phyloP scores from a whole-genome alignment of 2,329 filamentous ascomycete species.

The Talaromyces sp. region DNA sequence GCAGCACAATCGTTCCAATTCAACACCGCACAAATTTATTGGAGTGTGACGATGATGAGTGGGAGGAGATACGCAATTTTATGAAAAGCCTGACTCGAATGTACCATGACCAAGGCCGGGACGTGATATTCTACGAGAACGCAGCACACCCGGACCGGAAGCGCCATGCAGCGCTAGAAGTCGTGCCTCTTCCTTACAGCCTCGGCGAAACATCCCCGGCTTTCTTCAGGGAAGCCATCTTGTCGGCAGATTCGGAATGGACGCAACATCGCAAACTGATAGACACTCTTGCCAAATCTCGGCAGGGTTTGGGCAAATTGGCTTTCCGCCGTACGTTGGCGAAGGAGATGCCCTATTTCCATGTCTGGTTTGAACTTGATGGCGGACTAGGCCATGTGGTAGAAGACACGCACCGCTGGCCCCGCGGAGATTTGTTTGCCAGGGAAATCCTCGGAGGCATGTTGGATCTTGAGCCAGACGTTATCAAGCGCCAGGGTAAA shows the following conservation, averaged over 20 bases:
- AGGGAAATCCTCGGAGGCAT: constrained; percentile 89
- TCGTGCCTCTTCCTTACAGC: constrained; percentile 80
- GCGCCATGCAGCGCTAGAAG: constrained; percentile 78
- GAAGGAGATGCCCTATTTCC: constrained; percentile 98
- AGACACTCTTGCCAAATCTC: constrained; percentile 62
- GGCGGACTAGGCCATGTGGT: constrained; percentile 90
- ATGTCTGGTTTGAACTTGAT: constrained; percentile 91
- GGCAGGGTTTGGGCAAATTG: constrained; percentile 63
- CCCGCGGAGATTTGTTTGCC: constrained; percentile 85
- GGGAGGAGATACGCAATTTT: constrained; percentile 98
- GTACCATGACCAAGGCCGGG: constrained; percentile 88
- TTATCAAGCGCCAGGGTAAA: constrained; percentile 83
- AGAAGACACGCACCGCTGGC: constrained; percentile 81
- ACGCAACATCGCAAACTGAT: constrained; percentile 92
- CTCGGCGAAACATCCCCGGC: constrained; percentile 88
- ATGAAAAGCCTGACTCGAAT: constrained; percentile 94
- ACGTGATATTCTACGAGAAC: constrained; percentile 97
- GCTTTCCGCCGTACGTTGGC: constrained; percentile 79
- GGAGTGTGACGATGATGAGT: constrained; percentile 98
- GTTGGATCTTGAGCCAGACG: constrained; percentile 72
- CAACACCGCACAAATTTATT: constrained; percentile 83
- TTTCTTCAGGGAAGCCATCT: constrained; percentile 92
- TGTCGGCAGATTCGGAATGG: constrained; percentile 87
- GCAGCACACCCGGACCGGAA: constrained; percentile 74
- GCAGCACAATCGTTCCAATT: constrained; percentile 82